Conservation (phyloP, 2,329 filamentous ascomycete species). For the Cladosporium sp. region DNA sequence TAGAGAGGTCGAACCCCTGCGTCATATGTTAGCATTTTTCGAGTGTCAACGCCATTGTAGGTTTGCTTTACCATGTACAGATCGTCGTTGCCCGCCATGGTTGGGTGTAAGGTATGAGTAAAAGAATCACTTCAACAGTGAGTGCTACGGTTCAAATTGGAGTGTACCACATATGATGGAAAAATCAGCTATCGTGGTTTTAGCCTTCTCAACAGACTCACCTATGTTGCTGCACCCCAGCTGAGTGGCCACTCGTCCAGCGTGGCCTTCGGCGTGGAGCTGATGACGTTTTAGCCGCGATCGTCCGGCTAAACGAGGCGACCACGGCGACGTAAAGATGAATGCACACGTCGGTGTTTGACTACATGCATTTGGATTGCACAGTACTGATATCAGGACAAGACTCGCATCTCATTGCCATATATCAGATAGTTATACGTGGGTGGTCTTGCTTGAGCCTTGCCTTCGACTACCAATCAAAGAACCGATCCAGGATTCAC, state of each 20-base stretch:
- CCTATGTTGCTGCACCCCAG: not conserved
- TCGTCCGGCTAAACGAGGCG: too few species aligned
- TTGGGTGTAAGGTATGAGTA: not conserved
- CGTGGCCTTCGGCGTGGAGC: not conserved
- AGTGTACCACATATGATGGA: not conserved
- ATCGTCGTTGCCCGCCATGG: slow-evolving; percentile 8
- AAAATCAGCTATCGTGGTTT: not conserved
- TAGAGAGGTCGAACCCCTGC: slow-evolving; percentile 84
- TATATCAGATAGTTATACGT: too few species aligned
- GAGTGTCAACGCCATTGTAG: not conserved
- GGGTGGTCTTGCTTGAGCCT: too few species aligned
- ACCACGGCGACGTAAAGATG: too few species aligned
- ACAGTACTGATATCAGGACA: too few species aligned
- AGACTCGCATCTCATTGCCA: too few species aligned
- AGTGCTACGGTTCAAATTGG: not conserved
- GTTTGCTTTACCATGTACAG: slow-evolving; percentile 6
- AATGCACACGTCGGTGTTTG: too few species aligned
- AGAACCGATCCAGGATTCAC: too few species aligned
- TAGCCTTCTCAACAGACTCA: not conserved
- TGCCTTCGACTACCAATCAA: too few species aligned
- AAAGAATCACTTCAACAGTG: not conserved
- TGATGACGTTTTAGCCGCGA: too few species aligned
- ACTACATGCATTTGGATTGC: too few species aligned
- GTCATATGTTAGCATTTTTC: not conserved
- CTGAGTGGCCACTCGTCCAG: not conserved